Evolutionary conservation across 2,329 filamentous ascomycete genomes (phyloP).

Genomic region (Clonostachys rhizophaga): DNA sequence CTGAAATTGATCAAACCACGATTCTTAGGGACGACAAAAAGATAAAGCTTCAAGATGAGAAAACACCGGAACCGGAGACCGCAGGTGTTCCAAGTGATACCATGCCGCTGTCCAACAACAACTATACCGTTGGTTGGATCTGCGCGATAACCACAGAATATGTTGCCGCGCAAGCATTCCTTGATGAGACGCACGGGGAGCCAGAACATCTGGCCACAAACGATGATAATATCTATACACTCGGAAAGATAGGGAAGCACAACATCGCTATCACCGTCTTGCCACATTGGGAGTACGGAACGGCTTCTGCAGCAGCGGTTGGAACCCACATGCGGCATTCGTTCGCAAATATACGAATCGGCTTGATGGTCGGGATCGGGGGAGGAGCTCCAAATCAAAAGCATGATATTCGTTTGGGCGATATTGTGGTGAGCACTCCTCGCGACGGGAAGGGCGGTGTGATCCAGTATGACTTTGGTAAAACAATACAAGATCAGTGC

Average conservation of each 20-base stretch:
- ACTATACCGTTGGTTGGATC: conserved; percentile 38
- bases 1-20: too few species aligned
- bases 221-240: conserved; percentile 20
- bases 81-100: too few species aligned
- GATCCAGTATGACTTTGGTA: conserved; percentile 6
- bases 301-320: conserved; percentile 12
- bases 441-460: conserved; percentile 1
- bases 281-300: conserved; percentile 16
- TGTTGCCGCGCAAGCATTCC: conserved; percentile 27
- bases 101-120: conserved; percentile 11
- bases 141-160: conserved; percentile 28
- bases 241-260: conserved; percentile 21
- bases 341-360: conserved; percentile 17
- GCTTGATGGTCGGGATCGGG: conserved; percentile 23
- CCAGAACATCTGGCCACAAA: conserved; percentile 11
- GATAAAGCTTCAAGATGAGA: too few species aligned
- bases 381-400: conserved; percentile 20
- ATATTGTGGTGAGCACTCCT: conserved; percentile 20
- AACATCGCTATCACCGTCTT: conserved; percentile 25
- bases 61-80: too few species aligned
- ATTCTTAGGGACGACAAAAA: too few species aligned
- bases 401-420: conserved; percentile 28
- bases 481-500: conserved; percentile 3
- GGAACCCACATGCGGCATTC: conserved; percentile 15
- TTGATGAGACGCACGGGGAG: conserved; percentile 24